phyloP scores from a whole-genome alignment of 1,284 basidiomycete genomes.

The Fomitopsis schrenkii region DNA sequence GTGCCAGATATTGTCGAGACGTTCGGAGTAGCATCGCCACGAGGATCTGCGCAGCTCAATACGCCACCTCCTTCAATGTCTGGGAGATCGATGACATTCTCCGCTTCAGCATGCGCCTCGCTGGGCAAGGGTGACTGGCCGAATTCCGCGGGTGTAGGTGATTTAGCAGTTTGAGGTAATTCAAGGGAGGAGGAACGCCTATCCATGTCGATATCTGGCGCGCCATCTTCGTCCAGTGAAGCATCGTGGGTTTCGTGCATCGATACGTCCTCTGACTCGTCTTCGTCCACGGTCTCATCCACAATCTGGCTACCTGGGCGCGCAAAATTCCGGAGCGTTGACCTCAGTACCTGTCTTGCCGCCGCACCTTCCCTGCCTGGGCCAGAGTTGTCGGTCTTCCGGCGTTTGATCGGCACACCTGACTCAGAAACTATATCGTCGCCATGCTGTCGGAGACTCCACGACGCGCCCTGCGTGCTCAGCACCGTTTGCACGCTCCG shows the following conservation, averaged over 20 bases:
- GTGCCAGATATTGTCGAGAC: constrained; percentile 1
- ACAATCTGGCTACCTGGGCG: constrained; percentile 37
- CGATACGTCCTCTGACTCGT: constrained; percentile 4
- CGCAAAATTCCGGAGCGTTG: constrained; percentile 48
- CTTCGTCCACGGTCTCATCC: constrained; percentile 12
- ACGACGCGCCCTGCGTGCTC: constrained; percentile 41
- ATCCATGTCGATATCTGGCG: constrained; percentile 12
- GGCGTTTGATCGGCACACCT: constrained; percentile 19
- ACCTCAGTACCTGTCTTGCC: constrained; percentile 36
- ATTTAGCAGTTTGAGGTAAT: not conserved
- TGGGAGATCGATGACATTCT: constrained; percentile 22
- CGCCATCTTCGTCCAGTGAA: constrained; percentile 11
- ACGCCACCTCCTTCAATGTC: constrained; percentile 4
- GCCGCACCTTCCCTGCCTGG: constrained; percentile 11
- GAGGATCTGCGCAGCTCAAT: not conserved
- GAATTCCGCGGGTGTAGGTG: constrained; percentile 3
- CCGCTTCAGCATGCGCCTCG: not conserved
- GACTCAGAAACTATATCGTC: constrained; percentile 5
- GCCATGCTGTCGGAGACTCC: constrained; percentile 33
- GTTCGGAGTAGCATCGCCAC: not conserved
- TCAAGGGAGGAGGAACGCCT: not conserved
- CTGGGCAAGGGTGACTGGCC: not conserved
- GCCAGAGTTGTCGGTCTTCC: constrained; percentile 8
- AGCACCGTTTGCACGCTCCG: constrained; percentile 40
- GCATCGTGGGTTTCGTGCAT: not conserved